Percentiles rank a stretch among this genome's conserved stretches.
Conservation (phyloP, 2,329 filamentous ascomycete genomes). For the Trichoderma atroviride region DNA sequence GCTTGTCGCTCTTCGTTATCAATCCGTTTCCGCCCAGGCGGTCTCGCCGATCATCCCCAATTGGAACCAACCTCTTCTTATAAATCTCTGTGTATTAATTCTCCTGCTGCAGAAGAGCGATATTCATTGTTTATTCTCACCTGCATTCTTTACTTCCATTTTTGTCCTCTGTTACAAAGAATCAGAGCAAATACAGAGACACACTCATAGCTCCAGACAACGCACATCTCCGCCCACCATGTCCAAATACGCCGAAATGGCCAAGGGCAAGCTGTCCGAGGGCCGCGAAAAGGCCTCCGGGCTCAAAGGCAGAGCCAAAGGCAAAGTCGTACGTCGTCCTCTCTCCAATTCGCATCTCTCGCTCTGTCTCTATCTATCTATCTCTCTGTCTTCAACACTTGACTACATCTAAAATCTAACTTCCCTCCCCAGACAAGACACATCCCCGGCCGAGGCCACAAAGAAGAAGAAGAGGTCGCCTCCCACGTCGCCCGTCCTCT, state of each 20-base stretch:
- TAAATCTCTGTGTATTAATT: neutral
- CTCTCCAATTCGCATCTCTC: neutral
- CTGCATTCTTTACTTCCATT: neutral
- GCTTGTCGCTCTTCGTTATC: neutral
- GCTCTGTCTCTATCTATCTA: too few species aligned
- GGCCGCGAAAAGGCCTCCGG: conserved; percentile 28
- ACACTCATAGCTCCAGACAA: neutral
- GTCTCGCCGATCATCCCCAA: conserved; percentile 17
- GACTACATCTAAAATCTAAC: neutral
- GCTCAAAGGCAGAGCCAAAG: conserved; percentile 39
- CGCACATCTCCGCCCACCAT: conserved; percentile 35
- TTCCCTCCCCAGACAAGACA: neutral
- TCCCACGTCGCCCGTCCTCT: conserved; percentile 61
- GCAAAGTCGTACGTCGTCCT: conserved; percentile 48
- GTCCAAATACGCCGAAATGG: conserved; percentile 54
- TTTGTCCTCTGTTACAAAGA: neutral
- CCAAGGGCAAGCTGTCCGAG: conserved; percentile 27
- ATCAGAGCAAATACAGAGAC: neutral
- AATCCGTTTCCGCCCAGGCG: conserved; percentile 1
- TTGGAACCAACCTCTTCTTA: neutral
- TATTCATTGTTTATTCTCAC: neutral
- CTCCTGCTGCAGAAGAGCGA: neutral
- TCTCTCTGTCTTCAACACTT: neutral
- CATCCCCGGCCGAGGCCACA: conserved; percentile 42
- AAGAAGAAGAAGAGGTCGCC: conserved; percentile 36